phyloP scores from a whole-genome alignment of 257 asterid genomes.

The Fraxinus americana region DNA sequence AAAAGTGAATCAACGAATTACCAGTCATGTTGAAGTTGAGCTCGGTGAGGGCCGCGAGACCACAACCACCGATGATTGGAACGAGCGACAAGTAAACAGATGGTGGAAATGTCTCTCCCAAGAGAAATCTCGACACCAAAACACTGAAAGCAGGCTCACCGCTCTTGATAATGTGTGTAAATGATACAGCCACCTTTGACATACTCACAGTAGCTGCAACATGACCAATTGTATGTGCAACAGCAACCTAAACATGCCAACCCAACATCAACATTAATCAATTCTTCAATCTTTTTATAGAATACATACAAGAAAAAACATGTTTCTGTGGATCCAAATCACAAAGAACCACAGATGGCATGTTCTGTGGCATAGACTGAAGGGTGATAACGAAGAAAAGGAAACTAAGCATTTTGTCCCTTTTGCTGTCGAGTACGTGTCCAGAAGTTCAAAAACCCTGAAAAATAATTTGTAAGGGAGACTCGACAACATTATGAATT shows the following conservation, averaged over 20 bases:
- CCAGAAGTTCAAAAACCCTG: not conserved
- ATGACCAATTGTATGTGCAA: constrained; percentile 98
- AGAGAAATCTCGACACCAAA: constrained; percentile 72
- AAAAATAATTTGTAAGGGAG: not conserved
- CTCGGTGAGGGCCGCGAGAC: constrained; percentile 87
- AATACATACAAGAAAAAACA: too few relatives aligned
- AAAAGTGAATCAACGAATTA: constrained; percentile 29
- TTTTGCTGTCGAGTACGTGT: not conserved
- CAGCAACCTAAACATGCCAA: constrained; percentile 67
- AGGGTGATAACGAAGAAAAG: too few relatives aligned
- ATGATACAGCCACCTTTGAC: constrained; percentile 99
- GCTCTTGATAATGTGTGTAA: constrained; percentile 95
- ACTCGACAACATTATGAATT: not conserved
- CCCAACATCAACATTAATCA: constrained; percentile 12
- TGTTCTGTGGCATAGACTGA: not conserved
- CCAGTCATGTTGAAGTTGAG: constrained; percentile 95
- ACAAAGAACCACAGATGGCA: constrained; percentile 24
- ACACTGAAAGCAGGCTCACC: constrained; percentile 98
- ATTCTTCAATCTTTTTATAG: constrained; percentile 12
- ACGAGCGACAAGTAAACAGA: constrained; percentile 78
- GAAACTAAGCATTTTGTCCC: not conserved
- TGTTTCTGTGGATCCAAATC: not conserved
- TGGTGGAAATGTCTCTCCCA: constrained; percentile 82
- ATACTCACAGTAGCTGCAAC: constrained; percentile 98
- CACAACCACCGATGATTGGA: constrained; percentile 93